Conservation (phyloP, 495 filamentous ascomycete genomes). For the Cercophora samala region DNA sequence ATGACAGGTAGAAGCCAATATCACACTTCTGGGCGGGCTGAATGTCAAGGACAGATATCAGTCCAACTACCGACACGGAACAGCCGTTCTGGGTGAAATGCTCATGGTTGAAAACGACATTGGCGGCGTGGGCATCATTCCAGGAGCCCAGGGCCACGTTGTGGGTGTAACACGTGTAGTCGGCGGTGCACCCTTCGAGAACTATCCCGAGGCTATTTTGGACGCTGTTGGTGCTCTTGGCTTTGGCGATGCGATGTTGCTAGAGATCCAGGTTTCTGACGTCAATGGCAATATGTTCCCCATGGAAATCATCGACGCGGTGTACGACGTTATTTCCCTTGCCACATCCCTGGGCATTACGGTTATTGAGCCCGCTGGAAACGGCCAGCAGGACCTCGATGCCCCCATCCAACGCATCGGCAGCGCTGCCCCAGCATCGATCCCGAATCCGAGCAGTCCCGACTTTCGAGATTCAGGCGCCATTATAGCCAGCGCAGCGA, state of each 20-base stretch:
- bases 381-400: conserved; percentile 12
- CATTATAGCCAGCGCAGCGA: conserved; percentile 9
- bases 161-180: background rate
- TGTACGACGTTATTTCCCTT: conserved; percentile 13
- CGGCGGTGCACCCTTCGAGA: background rate
- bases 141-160: conserved; percentile 6
- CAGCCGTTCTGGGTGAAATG: conserved; percentile 18
- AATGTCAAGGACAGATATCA: background rate
- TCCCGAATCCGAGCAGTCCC: background rate
- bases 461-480: conserved; percentile 17
- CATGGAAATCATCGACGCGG: conserved; percentile 12
- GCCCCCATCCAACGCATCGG: background rate
- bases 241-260: conserved; percentile 16
- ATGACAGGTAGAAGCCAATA: background rate
- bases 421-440: background rate
- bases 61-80: conserved; percentile 11
- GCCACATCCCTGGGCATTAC: conserved; percentile 15
- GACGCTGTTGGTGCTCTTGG: conserved; percentile 2
- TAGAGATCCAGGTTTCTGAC: conserved; percentile 16
- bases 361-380: conserved; percentile 15
- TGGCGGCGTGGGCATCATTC: conserved; percentile 17
- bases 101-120: conserved; percentile 19
- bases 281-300: conserved; percentile 11
- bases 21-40: conserved; percentile 2
- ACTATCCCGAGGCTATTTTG: conserved; percentile 14